These are phyloP conservation scores for Lasiodiplodia hormozganensis DNA, from an alignment of 2,329 filamentous ascomycete genomes.

Conservation along the genomic window DNA sequence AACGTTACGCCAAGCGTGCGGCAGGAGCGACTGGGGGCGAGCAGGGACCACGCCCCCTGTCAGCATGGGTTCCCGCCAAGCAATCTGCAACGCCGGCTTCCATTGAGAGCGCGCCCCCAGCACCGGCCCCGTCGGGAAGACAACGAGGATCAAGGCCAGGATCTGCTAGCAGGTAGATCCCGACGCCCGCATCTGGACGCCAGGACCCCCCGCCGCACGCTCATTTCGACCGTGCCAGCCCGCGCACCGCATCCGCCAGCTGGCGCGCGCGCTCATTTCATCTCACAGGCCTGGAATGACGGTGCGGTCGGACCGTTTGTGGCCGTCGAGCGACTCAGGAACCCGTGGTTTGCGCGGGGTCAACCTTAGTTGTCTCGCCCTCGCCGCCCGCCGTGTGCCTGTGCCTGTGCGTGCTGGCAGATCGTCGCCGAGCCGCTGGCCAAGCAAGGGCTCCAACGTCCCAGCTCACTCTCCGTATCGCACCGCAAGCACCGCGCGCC, in stretches of 20 bases:
- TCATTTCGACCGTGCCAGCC: not conserved
- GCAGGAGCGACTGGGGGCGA: not conserved
- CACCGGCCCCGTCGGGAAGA: not conserved
- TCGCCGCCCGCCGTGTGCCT: constrained; percentile 24
- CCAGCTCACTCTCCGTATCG: constrained; percentile 24
- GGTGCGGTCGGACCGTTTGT: constrained; percentile 1
- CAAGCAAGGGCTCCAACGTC: constrained; percentile 27
- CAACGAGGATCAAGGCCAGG: not conserved
- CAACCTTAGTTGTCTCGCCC: constrained; percentile 19
- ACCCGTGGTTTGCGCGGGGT: constrained; percentile 10
- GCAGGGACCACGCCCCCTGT: not conserved
- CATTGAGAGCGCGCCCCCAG: not conserved
- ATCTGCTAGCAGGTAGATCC: constrained; percentile 1
- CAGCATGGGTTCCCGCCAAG: not conserved
- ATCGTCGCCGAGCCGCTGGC: constrained; percentile 24
- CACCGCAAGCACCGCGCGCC: constrained; percentile 21
- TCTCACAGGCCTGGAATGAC: constrained; percentile 3
- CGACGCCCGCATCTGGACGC: not conserved
- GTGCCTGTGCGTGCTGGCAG: constrained; percentile 22
- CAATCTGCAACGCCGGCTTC: not conserved
- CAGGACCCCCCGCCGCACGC: not conserved
- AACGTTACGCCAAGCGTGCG: not conserved
- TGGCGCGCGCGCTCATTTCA: constrained; percentile 2
- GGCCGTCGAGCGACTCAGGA: constrained; percentile 1
- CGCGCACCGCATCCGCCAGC: not conserved